Evolutionary conservation across 352 stramenopile species (phyloP), one percentile per base, ranked within the genome.

Genomic region (Phytophthora idaei): DNA sequence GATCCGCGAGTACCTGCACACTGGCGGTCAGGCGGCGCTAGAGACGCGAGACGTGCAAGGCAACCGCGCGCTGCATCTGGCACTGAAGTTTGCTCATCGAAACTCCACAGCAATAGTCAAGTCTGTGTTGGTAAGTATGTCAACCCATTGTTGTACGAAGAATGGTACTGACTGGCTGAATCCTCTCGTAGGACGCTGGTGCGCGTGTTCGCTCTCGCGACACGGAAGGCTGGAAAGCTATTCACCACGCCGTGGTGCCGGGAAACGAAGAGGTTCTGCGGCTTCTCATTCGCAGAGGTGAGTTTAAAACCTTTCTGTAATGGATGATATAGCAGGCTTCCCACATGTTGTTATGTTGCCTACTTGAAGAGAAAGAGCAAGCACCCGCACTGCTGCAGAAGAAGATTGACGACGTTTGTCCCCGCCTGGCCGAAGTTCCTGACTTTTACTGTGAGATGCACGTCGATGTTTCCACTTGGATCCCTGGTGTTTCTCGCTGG

Each of bases 381-480:
- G 74, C 79, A 5, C 80, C 83, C 4, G 70, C 57, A 42, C 56
- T 90, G 5, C 65, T 89, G 10, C 46, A 67, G 21, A 83, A 80
- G 44, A 92, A 90, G 52, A 78, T 92, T 44, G 50, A 71, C 17
- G 61, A 77, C 29, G 71, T 88, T 14, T 81, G 70, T 15, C 77
- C 79, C 0, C 64, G 78, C 9, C 63, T 92, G 12, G 68, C 57
- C 21, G 46, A 80, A 17, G 71, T 90, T 12, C 73, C 83, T 0
- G 74, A 92, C 31, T 92, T 92, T 46, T 87, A 90, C 58, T 83
- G 77, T 45, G 78, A 90, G 60, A 80, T 92, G 37, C 71, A 74
- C 9, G 71, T 93, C 15, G 83, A 92, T 44, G 65, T 93, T 34
- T 80, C 83, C 27, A 89, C 85, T 9, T 92, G 85, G 85, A 77